These are phyloP conservation scores for Fusarium sp. DNA, from an alignment of 2,329 filamentous ascomycete genomes.

Conservation along the genomic window DNA sequence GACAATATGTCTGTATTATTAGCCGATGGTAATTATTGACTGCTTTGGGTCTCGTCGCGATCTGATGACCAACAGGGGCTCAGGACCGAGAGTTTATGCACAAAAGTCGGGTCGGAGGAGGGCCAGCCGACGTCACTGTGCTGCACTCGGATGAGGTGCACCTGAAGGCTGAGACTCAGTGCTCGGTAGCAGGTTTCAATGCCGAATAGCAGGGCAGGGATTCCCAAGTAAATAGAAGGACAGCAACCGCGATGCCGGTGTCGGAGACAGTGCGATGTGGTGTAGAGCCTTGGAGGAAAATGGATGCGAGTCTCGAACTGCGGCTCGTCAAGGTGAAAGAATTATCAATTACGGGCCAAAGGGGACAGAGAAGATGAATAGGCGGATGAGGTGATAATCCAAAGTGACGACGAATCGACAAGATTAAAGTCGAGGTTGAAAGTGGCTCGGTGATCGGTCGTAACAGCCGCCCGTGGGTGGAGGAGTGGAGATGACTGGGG, in stretches of 20 bases:
- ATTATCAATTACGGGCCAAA: not conserved
- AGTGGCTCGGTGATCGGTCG: slow-evolving; percentile 18
- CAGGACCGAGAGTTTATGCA: slow-evolving; percentile 19
- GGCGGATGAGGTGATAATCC: not conserved
- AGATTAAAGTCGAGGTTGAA: slow-evolving; percentile 23
- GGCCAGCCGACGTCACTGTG: slow-evolving; percentile 34
- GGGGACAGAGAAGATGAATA: not conserved
- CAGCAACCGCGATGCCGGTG: slow-evolving; percentile 24
- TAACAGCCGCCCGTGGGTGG: slow-evolving; percentile 18
- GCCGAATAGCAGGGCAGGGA: slow-evolving; percentile 33
- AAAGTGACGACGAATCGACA: slow-evolving; percentile 11
- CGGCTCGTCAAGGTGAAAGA: not conserved
- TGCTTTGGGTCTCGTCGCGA: slow-evolving; percentile 12
- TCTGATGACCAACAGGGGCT: slow-evolving; percentile 25
- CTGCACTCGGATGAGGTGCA: slow-evolving; percentile 9
- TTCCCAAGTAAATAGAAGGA: slow-evolving; percentile 17
- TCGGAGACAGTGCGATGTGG: slow-evolving; percentile 4
- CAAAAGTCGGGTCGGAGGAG: slow-evolving; percentile 20
- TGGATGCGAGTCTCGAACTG: not conserved
- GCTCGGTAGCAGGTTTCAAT: slow-evolving; percentile 28
- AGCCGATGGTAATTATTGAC: slow-evolving; percentile 22
- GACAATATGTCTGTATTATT: slow-evolving; percentile 6
- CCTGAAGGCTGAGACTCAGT: slow-evolving; percentile 20
- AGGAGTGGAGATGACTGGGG: slow-evolving; percentile 40
- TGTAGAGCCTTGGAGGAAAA: not conserved